These are phyloP conservation scores for Ramaria rubella DNA, from an alignment of 768 basidiomycete genomes.

Conservation along the genomic window DNA sequence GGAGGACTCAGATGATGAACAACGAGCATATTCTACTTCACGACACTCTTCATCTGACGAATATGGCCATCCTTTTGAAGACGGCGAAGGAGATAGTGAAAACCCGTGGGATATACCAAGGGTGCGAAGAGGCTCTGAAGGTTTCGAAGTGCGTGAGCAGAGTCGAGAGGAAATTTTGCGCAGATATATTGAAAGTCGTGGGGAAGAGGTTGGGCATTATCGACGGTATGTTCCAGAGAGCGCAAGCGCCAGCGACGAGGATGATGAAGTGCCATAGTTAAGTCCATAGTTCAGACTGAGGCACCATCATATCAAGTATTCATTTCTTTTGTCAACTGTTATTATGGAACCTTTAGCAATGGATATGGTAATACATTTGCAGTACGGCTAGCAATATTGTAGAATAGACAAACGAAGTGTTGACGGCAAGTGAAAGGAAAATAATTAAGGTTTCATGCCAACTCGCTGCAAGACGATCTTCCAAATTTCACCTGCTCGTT, in stretches of 20 bases:
- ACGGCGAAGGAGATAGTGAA: background rate
- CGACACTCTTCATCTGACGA: conserved; percentile 8
- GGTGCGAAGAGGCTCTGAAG: conserved; percentile 73
- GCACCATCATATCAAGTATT: background rate
- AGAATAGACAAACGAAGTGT: conserved; percentile 2
- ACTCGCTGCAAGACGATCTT: conserved; percentile 56
- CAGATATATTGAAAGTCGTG: conserved; percentile 47
- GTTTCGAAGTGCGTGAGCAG: conserved; percentile 62
- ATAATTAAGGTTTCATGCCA: background rate
- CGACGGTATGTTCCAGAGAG: conserved; percentile 60
- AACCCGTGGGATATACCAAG: conserved; percentile 11
- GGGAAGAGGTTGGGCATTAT: conserved; percentile 56
- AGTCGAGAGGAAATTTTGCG: conserved; percentile 59
- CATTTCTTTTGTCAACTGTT: background rate
- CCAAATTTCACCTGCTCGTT: conserved; percentile 63
- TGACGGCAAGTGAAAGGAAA: background rate
- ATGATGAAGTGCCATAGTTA: background rate
- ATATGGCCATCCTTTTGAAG: conserved; percentile 10
- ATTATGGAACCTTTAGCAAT: background rate
- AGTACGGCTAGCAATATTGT: background rate
- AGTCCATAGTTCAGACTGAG: background rate
- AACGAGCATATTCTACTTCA: background rate
- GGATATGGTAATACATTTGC: background rate
- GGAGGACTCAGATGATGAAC: conserved; percentile 17
- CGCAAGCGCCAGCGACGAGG: conserved; percentile 1